A percentile compares a stretch with the other conserved stretches of the same genome.
Evolutionary conservation across 2,329 filamentous ascomycete genomes (phyloP).

Genomic region (Geoglossum cookeanum): DNA sequence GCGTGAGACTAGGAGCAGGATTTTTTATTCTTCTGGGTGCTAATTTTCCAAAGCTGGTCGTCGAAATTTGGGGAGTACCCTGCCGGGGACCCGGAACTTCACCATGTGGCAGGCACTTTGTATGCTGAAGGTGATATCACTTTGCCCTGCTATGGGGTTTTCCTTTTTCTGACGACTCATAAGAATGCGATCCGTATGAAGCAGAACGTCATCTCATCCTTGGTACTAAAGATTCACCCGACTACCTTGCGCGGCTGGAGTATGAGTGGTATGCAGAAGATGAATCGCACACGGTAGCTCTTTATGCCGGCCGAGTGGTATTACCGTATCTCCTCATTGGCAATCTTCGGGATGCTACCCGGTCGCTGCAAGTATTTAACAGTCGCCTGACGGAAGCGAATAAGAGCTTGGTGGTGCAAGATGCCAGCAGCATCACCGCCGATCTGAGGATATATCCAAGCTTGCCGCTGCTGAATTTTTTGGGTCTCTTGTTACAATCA

Average conservation of each 20-base stretch:
- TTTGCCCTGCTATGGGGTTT: slow-evolving; percentile 2
- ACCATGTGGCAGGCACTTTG: slow-evolving; percentile 73
- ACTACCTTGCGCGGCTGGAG: slow-evolving; percentile 63
- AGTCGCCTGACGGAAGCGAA: slow-evolving; percentile 41
- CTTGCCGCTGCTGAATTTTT: slow-evolving; percentile 86
- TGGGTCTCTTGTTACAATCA: slow-evolving; percentile 65
- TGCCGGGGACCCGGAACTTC: slow-evolving; percentile 80
- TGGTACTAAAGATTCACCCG: slow-evolving; percentile 74
- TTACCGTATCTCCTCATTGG: slow-evolving; percentile 81
- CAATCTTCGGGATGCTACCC: slow-evolving; percentile 77
- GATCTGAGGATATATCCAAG: slow-evolving; percentile 74
- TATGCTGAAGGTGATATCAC: slow-evolving; percentile 51
- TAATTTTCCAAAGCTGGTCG: slow-evolving; percentile 44
- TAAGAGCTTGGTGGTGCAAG: slow-evolving; percentile 51
- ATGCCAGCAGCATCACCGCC: slow-evolving; percentile 53
- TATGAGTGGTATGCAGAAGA: slow-evolving; percentile 88
- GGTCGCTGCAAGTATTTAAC: slow-evolving; percentile 59
- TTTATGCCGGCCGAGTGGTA: slow-evolving; percentile 71
- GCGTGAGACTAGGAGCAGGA: slow-evolving; percentile 17
- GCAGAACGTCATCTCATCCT: slow-evolving; percentile 79
- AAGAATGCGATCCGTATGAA: slow-evolving; percentile 78
- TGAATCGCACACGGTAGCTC: slow-evolving; percentile 67
- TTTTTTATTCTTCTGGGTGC: neutral
- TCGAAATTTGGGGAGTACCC: slow-evolving; percentile 70
- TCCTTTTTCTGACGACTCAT: slow-evolving; percentile 4